These are phyloP conservation scores for Rhododendron molle DNA, from an alignment of 148 eudicot genomes.

Conservation along the genomic window DNA sequence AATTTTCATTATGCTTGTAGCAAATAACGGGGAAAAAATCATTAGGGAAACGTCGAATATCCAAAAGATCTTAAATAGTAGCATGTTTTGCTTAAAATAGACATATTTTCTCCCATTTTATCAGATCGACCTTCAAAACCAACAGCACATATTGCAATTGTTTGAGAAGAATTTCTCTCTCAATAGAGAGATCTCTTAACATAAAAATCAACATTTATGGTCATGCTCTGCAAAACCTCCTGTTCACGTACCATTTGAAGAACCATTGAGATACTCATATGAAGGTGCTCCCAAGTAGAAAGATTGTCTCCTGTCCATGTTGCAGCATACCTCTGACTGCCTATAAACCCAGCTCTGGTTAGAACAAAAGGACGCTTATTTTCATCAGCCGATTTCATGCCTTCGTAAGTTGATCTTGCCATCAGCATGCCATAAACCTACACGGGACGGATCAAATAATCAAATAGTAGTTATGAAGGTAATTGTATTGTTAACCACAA, in stretches of 20 bases:
- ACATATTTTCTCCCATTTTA: background rate
- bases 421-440: conserved; percentile 96
- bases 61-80: background rate
- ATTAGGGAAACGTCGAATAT: background rate
- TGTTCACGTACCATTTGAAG: conserved; percentile 81
- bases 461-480: background rate
- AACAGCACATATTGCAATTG: background rate
- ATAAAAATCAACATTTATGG: conserved; percentile 1
- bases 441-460: conserved; percentile 4
- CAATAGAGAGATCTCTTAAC: background rate
- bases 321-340: conserved; percentile 98
- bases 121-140: background rate
- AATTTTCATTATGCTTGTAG: background rate
- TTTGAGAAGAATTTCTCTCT: background rate
- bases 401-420: conserved; percentile 96
- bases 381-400: conserved; percentile 69
- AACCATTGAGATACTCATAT: conserved; percentile 94
- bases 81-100: background rate
- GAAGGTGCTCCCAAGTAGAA: conserved; percentile 98
- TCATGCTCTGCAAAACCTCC: background rate
- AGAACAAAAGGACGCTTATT: conserved; percentile 90
- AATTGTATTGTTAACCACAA: background rate
- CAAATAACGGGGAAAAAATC: background rate
- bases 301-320: conserved; percentile 99
- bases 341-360: conserved; percentile 93